Evolutionary conservation across 2,329 filamentous ascomycete genomes (phyloP).

Genomic region (Cladobotryum mycophilum): DNA sequence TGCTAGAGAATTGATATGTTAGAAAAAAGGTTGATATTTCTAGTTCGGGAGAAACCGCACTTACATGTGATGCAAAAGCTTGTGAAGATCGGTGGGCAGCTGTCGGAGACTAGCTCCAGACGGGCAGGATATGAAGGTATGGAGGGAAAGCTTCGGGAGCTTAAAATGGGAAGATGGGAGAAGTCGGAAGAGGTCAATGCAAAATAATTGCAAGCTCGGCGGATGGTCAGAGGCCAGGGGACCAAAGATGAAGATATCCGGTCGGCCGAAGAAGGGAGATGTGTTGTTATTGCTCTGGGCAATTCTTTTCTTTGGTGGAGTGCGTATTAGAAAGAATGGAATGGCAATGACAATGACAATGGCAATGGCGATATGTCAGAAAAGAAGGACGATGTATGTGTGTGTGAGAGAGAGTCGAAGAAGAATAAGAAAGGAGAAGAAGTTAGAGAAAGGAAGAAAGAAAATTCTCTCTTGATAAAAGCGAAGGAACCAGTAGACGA

Average conservation of each 20-base stretch:
- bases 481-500: too few species aligned
- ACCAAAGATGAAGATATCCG: neutral
- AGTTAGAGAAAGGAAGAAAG: slow-evolving; percentile 1
- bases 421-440: slow-evolving; percentile 8
- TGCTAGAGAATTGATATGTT: too few species aligned
- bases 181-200: too few species aligned
- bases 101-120: neutral
- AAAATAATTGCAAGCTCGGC: too few species aligned
- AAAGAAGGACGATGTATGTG: neutral
- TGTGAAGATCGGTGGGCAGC: neutral
- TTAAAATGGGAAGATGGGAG: too few species aligned
- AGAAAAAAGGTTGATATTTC: neutral
- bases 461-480: neutral
- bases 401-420: neutral
- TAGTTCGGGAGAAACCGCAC: neutral
- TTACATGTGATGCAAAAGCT: neutral
- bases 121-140: too few species aligned
- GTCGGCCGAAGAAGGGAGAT: neutral
- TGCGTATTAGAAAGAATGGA: too few species aligned
- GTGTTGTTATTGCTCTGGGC: neutral
- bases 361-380: neutral
- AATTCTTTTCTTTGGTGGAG: too few species aligned
- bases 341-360: neutral
- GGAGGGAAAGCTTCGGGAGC: too few species aligned
- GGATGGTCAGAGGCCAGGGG: too few species aligned